These are phyloP conservation scores for Lasiodiplodia theobromae DNA, from an alignment of 2,329 filamentous ascomycete species.

Conservation along the genomic window DNA sequence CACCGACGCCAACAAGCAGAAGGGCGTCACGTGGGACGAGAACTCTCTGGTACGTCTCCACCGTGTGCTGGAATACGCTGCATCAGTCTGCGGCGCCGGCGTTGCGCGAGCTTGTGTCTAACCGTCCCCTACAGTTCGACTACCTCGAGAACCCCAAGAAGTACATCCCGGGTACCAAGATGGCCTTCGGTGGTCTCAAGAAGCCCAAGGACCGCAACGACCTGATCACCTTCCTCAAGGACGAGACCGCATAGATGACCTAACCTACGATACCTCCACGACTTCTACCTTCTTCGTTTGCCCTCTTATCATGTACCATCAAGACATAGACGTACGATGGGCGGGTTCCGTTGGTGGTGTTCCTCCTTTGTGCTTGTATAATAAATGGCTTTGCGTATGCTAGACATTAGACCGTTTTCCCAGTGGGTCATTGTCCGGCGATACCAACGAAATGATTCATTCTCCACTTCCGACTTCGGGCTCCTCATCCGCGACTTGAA, in stretches of 20 bases:
- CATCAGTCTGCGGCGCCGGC: not conserved
- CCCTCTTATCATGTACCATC: constrained; percentile 44
- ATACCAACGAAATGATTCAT: constrained; percentile 26
- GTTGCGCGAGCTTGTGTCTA: not conserved
- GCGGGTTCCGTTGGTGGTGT: constrained; percentile 33
- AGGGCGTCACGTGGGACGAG: constrained; percentile 89
- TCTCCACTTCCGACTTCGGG: constrained; percentile 30
- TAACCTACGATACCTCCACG: constrained; percentile 40
- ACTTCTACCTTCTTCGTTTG: constrained; percentile 32
- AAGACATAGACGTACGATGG: constrained; percentile 50
- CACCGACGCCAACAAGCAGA: constrained; percentile 99
- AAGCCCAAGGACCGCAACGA: constrained; percentile 99
- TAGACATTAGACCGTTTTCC: constrained; percentile 29
- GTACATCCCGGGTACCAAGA: constrained; percentile 99
- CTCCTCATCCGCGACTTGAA: not conserved
- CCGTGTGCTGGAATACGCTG: not conserved
- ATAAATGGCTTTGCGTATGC: constrained; percentile 27
- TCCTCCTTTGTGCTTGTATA: constrained; percentile 28
- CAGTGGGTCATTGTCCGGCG: constrained; percentile 27
- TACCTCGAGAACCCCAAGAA: constrained; percentile 99
- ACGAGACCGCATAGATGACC: constrained; percentile 70
- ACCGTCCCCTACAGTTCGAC: constrained; percentile 69
- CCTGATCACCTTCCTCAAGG: constrained; percentile 85
- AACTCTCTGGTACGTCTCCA: constrained; percentile 72
- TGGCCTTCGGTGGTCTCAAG: constrained; percentile 99